Evolutionary conservation across 2,329 filamentous ascomycete genomes (phyloP).

Genomic region (Fusarium multiceps): DNA sequence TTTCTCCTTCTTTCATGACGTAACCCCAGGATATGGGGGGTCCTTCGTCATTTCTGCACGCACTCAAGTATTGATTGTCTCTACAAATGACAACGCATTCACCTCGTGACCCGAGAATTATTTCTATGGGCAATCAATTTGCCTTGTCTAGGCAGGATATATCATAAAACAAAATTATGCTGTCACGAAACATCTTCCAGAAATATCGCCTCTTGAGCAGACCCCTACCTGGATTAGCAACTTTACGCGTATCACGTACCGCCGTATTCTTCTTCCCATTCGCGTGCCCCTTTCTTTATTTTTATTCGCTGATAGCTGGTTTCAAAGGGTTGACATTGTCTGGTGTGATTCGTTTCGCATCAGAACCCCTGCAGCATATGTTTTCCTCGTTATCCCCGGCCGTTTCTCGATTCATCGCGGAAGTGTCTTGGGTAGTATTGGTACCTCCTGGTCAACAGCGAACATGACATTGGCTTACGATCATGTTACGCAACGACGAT

Average conservation of each 20-base stretch:
- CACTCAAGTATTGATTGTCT: slow-evolving; percentile 9
- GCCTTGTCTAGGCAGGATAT: not conserved
- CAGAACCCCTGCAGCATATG: not conserved
- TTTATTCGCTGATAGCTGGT: slow-evolving; percentile 7
- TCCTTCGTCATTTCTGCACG: slow-evolving; percentile 29
- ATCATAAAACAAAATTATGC: not conserved
- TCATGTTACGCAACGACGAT: not conserved
- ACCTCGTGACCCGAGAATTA: not conserved
- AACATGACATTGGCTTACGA: not conserved
- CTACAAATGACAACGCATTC: not conserved
- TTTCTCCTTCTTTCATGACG: slow-evolving; percentile 16
- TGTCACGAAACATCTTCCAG: not conserved
- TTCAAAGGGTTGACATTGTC: slow-evolving; percentile 1
- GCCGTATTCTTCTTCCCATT: not conserved
- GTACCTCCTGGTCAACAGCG: not conserved
- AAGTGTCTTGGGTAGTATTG: not conserved
- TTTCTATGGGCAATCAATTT: not conserved
- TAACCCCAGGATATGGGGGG: slow-evolving; percentile 11
- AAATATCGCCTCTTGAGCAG: not conserved
- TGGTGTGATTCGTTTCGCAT: slow-evolving; percentile 1
- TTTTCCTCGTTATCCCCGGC: not conserved
- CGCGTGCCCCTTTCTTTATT: slow-evolving; percentile 1
- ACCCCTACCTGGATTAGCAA: not conserved
- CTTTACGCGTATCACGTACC: slow-evolving; percentile 24
- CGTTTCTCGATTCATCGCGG: not conserved